phyloP scores from a whole-genome alignment of 371 early-diverging fungal genomes.

The Mucor velutinosus region DNA sequence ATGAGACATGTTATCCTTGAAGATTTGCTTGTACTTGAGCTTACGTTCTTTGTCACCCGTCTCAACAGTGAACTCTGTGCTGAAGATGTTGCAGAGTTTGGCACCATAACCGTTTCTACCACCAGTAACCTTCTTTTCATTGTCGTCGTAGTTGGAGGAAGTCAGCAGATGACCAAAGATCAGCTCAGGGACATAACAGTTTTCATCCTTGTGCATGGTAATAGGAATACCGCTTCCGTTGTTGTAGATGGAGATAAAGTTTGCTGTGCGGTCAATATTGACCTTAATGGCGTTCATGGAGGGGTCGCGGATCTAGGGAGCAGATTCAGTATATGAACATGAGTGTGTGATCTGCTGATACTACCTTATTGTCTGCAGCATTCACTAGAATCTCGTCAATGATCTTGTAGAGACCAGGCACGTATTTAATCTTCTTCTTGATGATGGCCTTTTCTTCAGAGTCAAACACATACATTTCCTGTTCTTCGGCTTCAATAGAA shows the following conservation, averaged over 20 bases:
- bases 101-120: slow-evolving; percentile 99
- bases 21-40: slow-evolving; percentile 86
- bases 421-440: slow-evolving; percentile 78
- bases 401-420: slow-evolving; percentile 99
- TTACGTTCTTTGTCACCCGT: slow-evolving; percentile 83
- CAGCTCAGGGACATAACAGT: slow-evolving; percentile 98
- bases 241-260: slow-evolving; percentile 92
- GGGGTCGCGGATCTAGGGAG: slow-evolving; percentile 84
- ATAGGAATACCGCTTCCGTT: slow-evolving; percentile 99
- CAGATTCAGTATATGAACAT: background rate
- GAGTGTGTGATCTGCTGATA: background rate
- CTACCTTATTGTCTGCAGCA: slow-evolving; percentile 92
- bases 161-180: slow-evolving; percentile 99
- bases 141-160: slow-evolving; percentile 98
- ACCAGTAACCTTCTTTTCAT: slow-evolving; percentile 98
- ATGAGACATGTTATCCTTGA: slow-evolving; percentile 87
- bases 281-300: slow-evolving; percentile 93
- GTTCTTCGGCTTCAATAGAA: slow-evolving; percentile 86
- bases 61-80: slow-evolving; percentile 96
- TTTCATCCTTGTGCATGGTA: slow-evolving; percentile 92
- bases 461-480: slow-evolving; percentile 90
- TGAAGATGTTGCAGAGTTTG: slow-evolving; percentile 99
- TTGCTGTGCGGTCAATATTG: slow-evolving; percentile 84
- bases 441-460: slow-evolving; percentile 67
- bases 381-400: slow-evolving; percentile 99